phyloP scores from a whole-genome alignment of 2,329 filamentous ascomycete species.

The Talaromyces sp. region DNA sequence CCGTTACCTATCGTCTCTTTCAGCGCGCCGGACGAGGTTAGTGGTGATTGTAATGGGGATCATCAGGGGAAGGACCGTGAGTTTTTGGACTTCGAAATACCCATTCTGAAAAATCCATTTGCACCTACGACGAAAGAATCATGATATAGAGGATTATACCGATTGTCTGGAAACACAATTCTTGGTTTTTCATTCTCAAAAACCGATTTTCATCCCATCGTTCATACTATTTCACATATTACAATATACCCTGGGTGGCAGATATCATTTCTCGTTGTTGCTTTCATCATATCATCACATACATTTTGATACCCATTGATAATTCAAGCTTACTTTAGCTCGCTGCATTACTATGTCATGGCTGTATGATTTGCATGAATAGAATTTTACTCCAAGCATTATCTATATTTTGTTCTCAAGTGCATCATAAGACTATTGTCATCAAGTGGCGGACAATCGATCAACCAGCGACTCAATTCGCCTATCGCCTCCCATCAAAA shows the following conservation, averaged over 20 bases:
- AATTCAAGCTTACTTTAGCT: neutral
- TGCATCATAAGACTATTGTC: neutral
- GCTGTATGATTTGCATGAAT: neutral
- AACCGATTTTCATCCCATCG: too few species aligned
- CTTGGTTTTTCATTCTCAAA: neutral
- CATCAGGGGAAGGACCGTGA: neutral
- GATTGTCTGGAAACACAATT: neutral
- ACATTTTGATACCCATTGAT: neutral
- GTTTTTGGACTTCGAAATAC: constrained; percentile 23
- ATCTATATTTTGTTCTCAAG: neutral
- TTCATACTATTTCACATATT: neutral
- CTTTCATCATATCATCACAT: neutral
- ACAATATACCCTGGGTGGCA: constrained; percentile 16
- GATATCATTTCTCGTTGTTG: neutral
- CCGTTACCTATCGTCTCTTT: constrained; percentile 40
- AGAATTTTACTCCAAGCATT: neutral
- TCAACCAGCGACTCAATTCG: constrained; percentile 35
- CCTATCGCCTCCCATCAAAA: constrained; percentile 33
- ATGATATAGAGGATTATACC: neutral
- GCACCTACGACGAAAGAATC: constrained; percentile 19
- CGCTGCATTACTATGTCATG: neutral
- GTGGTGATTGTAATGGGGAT: neutral
- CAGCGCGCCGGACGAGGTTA: constrained; percentile 18
- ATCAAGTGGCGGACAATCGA: constrained; percentile 22
- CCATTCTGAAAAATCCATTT: constrained; percentile 29